These are phyloP conservation scores for Phytopythium litorale DNA, from an alignment of 352 stramenopile species.

Conservation along the genomic window DNA sequence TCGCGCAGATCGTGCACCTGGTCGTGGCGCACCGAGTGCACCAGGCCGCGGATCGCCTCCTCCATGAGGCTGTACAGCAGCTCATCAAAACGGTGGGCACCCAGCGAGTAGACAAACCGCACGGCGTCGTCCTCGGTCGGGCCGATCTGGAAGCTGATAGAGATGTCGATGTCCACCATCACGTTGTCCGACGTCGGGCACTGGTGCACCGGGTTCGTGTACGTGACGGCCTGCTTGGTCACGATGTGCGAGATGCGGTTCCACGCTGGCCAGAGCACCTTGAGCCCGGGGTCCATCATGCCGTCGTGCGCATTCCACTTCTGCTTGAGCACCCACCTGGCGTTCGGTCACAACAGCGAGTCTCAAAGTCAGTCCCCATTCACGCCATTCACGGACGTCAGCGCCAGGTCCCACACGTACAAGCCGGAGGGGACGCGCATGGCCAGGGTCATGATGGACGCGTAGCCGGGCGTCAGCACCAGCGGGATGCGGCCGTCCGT, in stretches of 20 bases:
- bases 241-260: conserved; percentile 85
- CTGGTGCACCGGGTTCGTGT: conserved; percentile 61
- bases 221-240: conserved; percentile 82
- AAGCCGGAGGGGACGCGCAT: conserved; percentile 62
- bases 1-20: conserved; percentile 78
- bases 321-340: conserved; percentile 78
- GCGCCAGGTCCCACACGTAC: conserved; percentile 6
- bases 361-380: too few species aligned
- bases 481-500: conserved; percentile 56
- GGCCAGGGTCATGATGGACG: conserved; percentile 50
- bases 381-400: too few species aligned
- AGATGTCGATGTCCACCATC: conserved; percentile 87
- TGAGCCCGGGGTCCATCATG: conserved; percentile 76
- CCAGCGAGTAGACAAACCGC: conserved; percentile 82
- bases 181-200: conserved; percentile 85
- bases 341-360: not conserved
- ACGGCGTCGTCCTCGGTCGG: conserved; percentile 70
- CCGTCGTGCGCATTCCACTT: conserved; percentile 79
- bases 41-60: conserved; percentile 72
- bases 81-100: conserved; percentile 79
- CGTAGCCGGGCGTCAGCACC: conserved; percentile 70
- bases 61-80: conserved; percentile 74
- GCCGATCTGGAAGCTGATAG: conserved; percentile 85
- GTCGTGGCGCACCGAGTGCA: conserved; percentile 82
- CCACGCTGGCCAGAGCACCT: conserved; percentile 74